Evolutionary conservation across 2,329 filamentous ascomycete species (phyloP).

Genomic region (Macrophomina phaseolina): DNA sequence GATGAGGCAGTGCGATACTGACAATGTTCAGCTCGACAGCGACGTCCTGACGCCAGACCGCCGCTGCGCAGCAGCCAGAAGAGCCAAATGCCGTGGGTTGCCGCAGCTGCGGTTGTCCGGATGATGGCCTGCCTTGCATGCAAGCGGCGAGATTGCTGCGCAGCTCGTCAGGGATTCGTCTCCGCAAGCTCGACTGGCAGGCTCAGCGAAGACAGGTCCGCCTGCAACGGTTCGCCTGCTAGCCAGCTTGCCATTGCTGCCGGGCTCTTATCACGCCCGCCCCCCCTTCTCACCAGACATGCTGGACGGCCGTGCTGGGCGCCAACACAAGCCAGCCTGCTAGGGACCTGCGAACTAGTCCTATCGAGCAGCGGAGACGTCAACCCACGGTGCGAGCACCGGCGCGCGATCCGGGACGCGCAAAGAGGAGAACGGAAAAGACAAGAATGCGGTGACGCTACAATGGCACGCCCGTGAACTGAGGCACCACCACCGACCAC

Average conservation of each 20-base stretch:
- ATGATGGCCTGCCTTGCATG: constrained; percentile 1
- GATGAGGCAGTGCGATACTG: neutral
- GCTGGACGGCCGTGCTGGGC: neutral
- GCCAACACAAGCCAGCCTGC: neutral
- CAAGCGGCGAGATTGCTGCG: neutral
- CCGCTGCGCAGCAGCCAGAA: neutral
- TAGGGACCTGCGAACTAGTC: neutral
- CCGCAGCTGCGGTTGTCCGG: neutral
- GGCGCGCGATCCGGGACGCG: neutral
- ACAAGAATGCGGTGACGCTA: constrained; percentile 12
- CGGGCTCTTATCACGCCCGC: neutral
- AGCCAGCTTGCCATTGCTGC: no score
- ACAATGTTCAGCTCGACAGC: no score
- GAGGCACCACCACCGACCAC: neutral
- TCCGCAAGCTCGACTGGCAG: neutral
- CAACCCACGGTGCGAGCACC: neutral
- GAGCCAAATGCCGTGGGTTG: neutral
- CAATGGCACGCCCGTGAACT: neutral
- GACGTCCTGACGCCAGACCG: neutral
- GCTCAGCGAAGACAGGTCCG: constrained; percentile 5
- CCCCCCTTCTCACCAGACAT: neutral
- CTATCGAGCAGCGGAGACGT: neutral
- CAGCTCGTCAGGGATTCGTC: neutral
- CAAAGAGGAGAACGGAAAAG: no score
- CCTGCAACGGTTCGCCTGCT: neutral